Evolutionary conservation across 306 rosid genomes (phyloP).

Genomic region (Fragaria ananassa): DNA sequence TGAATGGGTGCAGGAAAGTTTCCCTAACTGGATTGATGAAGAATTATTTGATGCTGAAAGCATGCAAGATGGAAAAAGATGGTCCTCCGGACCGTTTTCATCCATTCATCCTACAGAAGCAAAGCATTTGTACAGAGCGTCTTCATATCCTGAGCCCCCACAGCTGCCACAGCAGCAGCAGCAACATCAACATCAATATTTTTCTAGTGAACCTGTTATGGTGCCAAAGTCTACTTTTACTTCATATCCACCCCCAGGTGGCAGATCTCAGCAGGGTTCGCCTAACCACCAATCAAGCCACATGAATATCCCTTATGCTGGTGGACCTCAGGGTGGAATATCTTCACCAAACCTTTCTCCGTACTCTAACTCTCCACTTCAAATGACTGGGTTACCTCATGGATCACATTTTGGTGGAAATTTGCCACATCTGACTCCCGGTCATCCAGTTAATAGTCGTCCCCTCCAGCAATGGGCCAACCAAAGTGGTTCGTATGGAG

Average conservation of each 20-base stretch:
- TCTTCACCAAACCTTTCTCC: conserved; percentile 49
- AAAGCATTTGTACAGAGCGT: conserved; percentile 68
- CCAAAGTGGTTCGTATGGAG: conserved; percentile 51
- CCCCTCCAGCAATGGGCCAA: conserved; percentile 50
- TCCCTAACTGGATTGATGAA: conserved; percentile 52
- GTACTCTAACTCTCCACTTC: conserved; percentile 47
- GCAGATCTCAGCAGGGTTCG: conserved; percentile 49
- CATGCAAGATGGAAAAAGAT: conserved; percentile 51
- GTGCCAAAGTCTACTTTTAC: conserved; percentile 60
- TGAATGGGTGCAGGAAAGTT: conserved; percentile 55
- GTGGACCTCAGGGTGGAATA: conserved; percentile 47
- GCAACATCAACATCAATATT: conserved; percentile 47
- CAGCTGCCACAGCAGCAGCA: conserved; percentile 58
- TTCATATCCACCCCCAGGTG: conserved; percentile 52
- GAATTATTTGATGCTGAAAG: conserved; percentile 40
- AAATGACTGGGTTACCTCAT: conserved; percentile 43
- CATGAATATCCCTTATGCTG: conserved; percentile 44
- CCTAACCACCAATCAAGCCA: conserved; percentile 52
- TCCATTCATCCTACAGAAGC: conserved; percentile 50
- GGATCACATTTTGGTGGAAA: conserved; percentile 56
- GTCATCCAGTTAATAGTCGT: conserved; percentile 41
- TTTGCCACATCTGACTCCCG: conserved; percentile 42
- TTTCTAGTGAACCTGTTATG: conserved; percentile 59
- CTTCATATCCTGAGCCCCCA: conserved; percentile 89
- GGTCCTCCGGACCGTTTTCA: conserved; percentile 66